These are phyloP conservation scores for Brettanomyces nanus DNA, from an alignment of 805 yeast species.

Conservation along the genomic window DNA sequence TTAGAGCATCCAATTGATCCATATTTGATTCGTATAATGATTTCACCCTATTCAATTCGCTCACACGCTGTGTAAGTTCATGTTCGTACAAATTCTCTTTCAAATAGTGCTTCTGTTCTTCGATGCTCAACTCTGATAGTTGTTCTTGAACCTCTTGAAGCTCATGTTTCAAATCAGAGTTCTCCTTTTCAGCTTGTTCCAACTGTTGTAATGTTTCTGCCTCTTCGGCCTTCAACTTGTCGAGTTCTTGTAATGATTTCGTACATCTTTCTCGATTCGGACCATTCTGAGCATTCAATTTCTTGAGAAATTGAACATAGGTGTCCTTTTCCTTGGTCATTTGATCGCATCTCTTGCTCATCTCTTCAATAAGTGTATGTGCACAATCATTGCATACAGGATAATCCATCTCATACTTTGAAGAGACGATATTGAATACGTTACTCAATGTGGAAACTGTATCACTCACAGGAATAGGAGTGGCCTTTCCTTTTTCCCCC, in stretches of 20 bases:
- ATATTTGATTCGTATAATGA: constrained; percentile 55
- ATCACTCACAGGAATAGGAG: constrained; percentile 25
- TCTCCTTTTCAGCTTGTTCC: constrained; percentile 34
- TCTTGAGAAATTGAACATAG: constrained; percentile 64
- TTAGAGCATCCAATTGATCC: constrained; percentile 58
- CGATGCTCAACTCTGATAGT: constrained; percentile 27
- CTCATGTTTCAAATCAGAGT: constrained; percentile 39
- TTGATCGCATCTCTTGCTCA: constrained; percentile 64
- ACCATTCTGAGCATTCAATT: constrained; percentile 50
- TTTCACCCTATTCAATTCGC: constrained; percentile 55
- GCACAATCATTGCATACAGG: constrained; percentile 91
- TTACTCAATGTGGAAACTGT: constrained; percentile 43
- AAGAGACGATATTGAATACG: constrained; percentile 66
- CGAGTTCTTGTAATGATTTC: constrained; percentile 38
- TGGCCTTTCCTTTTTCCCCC: constrained; percentile 11
- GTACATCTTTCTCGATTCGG: constrained; percentile 34
- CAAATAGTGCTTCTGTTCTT: constrained; percentile 39
- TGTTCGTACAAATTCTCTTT: constrained; percentile 49
- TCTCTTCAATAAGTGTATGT: constrained; percentile 48
- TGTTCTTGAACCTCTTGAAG: constrained; percentile 36
- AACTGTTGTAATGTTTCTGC: constrained; percentile 29
- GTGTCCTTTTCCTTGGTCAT: constrained; percentile 70
- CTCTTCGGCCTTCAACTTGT: constrained; percentile 34
- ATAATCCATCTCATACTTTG: constrained; percentile 70
- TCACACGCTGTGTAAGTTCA: constrained; percentile 40